A percentile compares a stretch with the other conserved stretches of the same genome.
Conservation (phyloP, 371 early-diverging fungal species). For the Apophysomyces variabilis region DNA sequence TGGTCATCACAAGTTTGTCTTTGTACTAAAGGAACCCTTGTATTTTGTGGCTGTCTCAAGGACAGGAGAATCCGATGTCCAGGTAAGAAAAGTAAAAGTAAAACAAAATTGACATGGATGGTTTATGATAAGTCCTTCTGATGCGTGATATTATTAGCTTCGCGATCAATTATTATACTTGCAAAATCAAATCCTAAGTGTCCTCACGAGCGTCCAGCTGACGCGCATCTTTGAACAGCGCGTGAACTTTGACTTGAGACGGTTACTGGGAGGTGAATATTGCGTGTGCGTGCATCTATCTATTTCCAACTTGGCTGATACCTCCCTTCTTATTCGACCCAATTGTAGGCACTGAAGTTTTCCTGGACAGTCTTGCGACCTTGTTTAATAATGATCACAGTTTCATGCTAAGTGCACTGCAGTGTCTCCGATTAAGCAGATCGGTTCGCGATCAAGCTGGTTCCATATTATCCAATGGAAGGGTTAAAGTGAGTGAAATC, state of each 20-base stretch:
- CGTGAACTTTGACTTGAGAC: slow-evolving; percentile 89
- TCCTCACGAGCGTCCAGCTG: slow-evolving; percentile 82
- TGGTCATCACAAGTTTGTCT: slow-evolving; percentile 82
- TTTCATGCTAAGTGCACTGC: slow-evolving; percentile 80
- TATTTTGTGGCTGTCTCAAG: slow-evolving; percentile 84
- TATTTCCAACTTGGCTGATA: not conserved
- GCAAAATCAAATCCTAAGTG: slow-evolving; percentile 87
- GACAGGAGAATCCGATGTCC: slow-evolving; percentile 81
- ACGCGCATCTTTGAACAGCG: slow-evolving; percentile 86
- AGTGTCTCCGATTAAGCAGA: slow-evolving; percentile 72
- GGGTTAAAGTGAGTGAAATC: slow-evolving; percentile 53
- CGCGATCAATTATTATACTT: slow-evolving; percentile 81
- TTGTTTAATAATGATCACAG: slow-evolving; percentile 74
- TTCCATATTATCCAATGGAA: slow-evolving; percentile 56
- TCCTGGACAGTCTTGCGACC: slow-evolving; percentile 79
- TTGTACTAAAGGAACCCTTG: slow-evolving; percentile 79
- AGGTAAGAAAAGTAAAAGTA: slow-evolving; percentile 47
- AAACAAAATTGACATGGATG: not conserved
- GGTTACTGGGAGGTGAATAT: slow-evolving; percentile 66
- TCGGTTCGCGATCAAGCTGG: slow-evolving; percentile 72
- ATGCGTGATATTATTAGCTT: slow-evolving; percentile 58
- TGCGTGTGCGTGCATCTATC: not conserved
- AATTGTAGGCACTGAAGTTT: slow-evolving; percentile 80
- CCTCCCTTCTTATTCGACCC: not conserved
- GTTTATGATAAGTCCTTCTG: slow-evolving; percentile 1